These are phyloP conservation scores for Pseudomassariella vexata DNA, from an alignment of 2,329 filamentous ascomycete species.

Conservation along the genomic window DNA sequence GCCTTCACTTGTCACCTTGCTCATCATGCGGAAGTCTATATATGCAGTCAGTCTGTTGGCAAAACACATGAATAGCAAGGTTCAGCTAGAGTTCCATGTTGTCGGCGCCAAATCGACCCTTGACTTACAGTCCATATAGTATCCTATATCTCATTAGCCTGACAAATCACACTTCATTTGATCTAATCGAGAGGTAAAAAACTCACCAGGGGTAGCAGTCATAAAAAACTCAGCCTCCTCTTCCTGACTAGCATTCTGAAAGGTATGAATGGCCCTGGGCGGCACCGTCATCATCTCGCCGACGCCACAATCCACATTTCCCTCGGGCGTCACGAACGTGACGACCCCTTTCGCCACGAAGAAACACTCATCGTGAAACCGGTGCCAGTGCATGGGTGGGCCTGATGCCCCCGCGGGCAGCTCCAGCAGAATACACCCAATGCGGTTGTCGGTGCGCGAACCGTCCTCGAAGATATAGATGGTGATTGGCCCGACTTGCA, in stretches of 20 bases:
- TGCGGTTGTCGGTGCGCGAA: constrained; percentile 25
- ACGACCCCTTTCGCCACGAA: constrained; percentile 27
- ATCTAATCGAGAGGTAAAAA: background rate
- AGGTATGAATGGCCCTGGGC: constrained; percentile 25
- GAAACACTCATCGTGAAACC: constrained; percentile 31
- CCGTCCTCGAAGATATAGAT: constrained; percentile 30
- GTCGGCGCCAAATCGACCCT: too few relatives aligned
- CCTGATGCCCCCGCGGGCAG: constrained; percentile 24
- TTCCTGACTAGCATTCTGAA: constrained; percentile 26
- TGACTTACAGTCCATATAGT: constrained; percentile 31
- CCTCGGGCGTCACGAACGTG: constrained; percentile 26
- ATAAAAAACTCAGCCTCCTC: constrained; percentile 29
- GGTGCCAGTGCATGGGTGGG: constrained; percentile 31
- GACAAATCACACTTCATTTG: background rate
- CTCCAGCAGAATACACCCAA: constrained; percentile 24
- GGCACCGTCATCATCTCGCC: constrained; percentile 18
- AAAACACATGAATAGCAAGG: too few relatives aligned
- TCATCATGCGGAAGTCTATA: constrained; percentile 28
- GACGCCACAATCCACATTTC: constrained; percentile 19
- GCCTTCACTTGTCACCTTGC: constrained; percentile 20
- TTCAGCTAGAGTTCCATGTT: too few relatives aligned
- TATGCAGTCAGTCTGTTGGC: background rate
- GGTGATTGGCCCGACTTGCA: constrained; percentile 25
- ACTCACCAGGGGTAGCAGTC: constrained; percentile 27
- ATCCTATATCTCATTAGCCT: constrained; percentile 12